phyloP scores from a whole-genome alignment of 1,284 basidiomycete genomes.

The Pholiota adiposa region DNA sequence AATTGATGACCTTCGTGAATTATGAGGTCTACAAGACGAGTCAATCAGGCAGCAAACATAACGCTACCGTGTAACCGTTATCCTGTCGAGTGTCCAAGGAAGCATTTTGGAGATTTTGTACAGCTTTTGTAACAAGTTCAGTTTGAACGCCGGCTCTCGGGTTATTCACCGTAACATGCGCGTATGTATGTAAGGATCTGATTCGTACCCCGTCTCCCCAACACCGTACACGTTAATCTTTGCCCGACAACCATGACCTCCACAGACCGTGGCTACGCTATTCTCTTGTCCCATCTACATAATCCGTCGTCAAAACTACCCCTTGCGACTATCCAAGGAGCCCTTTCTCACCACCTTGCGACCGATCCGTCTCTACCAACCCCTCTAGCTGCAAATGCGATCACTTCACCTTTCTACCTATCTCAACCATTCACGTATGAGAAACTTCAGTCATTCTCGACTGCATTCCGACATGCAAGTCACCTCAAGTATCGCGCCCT shows the following conservation, averaged over 20 bases:
- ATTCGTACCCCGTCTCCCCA: neutral
- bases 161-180: too few species aligned
- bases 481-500: slow-evolving; percentile 54
- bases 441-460: slow-evolving; percentile 56
- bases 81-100: too few species aligned
- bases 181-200: too few species aligned
- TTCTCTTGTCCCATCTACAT: slow-evolving; percentile 62
- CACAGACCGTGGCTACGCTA: slow-evolving; percentile 28
- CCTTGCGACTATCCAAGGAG: slow-evolving; percentile 56
- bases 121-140: too few species aligned
- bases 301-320: slow-evolving; percentile 50
- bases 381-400: slow-evolving; percentile 64
- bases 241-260: slow-evolving; percentile 22
- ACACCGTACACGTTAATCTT: neutral
- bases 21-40: too few species aligned
- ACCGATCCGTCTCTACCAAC: slow-evolving; percentile 58
- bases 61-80: too few species aligned
- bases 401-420: slow-evolving; percentile 70
- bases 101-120: too few species aligned
- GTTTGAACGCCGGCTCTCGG: too few species aligned
- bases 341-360: slow-evolving; percentile 68
- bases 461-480: slow-evolving; percentile 67
- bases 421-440: slow-evolving; percentile 51
- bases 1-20: too few species aligned
- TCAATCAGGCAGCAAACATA: too few species aligned